phyloP scores from a whole-genome alignment of 2,329 filamentous ascomycete genomes.

The Lachnum nothofagi region DNA sequence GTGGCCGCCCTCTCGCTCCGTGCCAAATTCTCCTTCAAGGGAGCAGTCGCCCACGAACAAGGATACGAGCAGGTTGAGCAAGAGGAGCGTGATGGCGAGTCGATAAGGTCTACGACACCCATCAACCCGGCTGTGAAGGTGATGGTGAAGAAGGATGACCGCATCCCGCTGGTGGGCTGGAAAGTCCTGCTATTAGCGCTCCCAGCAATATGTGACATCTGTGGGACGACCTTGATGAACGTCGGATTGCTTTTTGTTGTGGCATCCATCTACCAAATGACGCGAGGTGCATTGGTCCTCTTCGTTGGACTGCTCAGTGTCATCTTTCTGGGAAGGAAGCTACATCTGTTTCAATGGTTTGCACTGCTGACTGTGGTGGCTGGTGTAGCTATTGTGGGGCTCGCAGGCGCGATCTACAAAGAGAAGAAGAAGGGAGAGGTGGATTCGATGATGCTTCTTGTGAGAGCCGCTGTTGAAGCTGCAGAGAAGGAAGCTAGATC shows the following conservation, averaged over 20 bases:
- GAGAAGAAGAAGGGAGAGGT: slow-evolving; percentile 40
- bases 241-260: slow-evolving; percentile 88
- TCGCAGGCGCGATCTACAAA: slow-evolving; percentile 78
- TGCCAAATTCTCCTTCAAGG: slow-evolving; percentile 48
- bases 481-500: slow-evolving; percentile 39
- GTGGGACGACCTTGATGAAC: slow-evolving; percentile 96
- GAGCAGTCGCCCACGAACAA: slow-evolving; percentile 42
- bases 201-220: slow-evolving; percentile 88
- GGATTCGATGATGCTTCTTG: slow-evolving; percentile 35
- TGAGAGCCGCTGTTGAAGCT: slow-evolving; percentile 39
- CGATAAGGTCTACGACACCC: slow-evolving; percentile 40
- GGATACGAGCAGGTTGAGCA: slow-evolving; percentile 61
- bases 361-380: slow-evolving; percentile 80
- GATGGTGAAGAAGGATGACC: slow-evolving; percentile 44
- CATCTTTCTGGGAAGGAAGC: slow-evolving; percentile 72
- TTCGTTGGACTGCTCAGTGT: slow-evolving; percentile 97
- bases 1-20: slow-evolving; percentile 66
- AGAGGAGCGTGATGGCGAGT: slow-evolving; percentile 40
- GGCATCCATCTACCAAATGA: slow-evolving; percentile 98
- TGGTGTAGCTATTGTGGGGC: slow-evolving; percentile 83
- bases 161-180: slow-evolving; percentile 60
- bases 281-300: slow-evolving; percentile 83
- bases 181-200: slow-evolving; percentile 71
- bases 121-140: slow-evolving; percentile 49
- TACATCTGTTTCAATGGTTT: slow-evolving; percentile 88